Percentiles rank a stretch among this genome's conserved stretches.
Conservation (phyloP, 2,329 filamentous ascomycete species). For the Teratosphaeria pseudoeucalypti region DNA sequence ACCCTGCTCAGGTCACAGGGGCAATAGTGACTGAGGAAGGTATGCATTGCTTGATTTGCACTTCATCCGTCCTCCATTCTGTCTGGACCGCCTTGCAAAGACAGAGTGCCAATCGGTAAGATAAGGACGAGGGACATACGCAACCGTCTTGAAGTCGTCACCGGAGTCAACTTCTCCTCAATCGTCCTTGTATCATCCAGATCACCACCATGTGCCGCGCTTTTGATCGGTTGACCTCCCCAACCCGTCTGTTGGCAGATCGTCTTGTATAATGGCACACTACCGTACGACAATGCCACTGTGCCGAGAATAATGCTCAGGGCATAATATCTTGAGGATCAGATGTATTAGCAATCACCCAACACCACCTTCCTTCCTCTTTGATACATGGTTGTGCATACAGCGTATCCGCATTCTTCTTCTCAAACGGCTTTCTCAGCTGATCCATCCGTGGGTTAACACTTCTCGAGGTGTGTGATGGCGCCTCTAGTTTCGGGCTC, state of each 20-base stretch:
- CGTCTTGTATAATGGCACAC: constrained; percentile 81
- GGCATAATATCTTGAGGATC: constrained; percentile 51
- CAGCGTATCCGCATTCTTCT: constrained; percentile 59
- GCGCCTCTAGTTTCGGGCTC: constrained; percentile 11
- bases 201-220: constrained; percentile 51
- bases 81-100: background rate
- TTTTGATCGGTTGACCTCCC: constrained; percentile 85
- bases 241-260: constrained; percentile 81
- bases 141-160: constrained; percentile 71
- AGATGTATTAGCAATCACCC: constrained; percentile 23
- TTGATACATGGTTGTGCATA: constrained; percentile 24
- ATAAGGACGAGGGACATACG: constrained; percentile 30
- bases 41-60: background rate
- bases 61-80: background rate
- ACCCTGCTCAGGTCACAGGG: background rate
- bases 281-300: constrained; percentile 70
- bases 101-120: background rate
- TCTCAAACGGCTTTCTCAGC: constrained; percentile 52
- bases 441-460: constrained; percentile 50
- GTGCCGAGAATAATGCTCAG: constrained; percentile 70
- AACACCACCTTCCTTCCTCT: background rate
- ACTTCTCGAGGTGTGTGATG: background rate
- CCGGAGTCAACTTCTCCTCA: constrained; percentile 66
- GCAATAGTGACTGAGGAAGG: background rate
- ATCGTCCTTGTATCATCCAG: constrained; percentile 18